These are phyloP conservation scores for Globisporangium orthogonon DNA, from an alignment of 352 stramenopile species.

Conservation along the genomic window DNA sequence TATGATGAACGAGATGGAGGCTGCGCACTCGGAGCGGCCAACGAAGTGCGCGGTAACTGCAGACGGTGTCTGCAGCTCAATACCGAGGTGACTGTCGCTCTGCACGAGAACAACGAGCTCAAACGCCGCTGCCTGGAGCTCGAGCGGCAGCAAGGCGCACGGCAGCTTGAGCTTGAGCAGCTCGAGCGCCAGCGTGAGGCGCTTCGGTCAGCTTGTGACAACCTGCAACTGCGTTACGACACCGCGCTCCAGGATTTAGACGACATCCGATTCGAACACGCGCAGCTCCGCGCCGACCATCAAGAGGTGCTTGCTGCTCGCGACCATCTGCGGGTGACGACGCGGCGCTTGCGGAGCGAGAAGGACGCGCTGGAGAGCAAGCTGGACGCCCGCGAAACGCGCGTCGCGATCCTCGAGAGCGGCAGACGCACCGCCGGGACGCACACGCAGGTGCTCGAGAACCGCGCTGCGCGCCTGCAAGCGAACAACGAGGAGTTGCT, in stretches of 20 bases:
- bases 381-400: conserved; percentile 7
- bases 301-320: conserved; percentile 3
- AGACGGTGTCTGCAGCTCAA: conserved; percentile 10
- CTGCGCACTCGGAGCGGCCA: too few species aligned
- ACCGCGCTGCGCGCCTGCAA: conserved; percentile 9
- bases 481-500: conserved; percentile 11
- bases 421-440: conserved; percentile 8
- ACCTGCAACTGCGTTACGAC: conserved; percentile 5
- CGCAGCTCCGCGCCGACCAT: conserved; percentile 12
- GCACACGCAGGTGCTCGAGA: conserved; percentile 9
- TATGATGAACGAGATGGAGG: too few species aligned
- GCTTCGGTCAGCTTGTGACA: conserved; percentile 18
- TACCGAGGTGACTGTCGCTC: neutral
- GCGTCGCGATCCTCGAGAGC: conserved; percentile 1
- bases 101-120: conserved; percentile 20
- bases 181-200: conserved; percentile 18
- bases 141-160: conserved; percentile 20
- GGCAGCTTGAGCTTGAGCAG: conserved; percentile 18
- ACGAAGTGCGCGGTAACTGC: conserved; percentile 2
- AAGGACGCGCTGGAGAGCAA: conserved; percentile 9
- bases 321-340: conserved; percentile 6
- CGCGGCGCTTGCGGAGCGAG: conserved; percentile 11
- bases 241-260: conserved; percentile 3
- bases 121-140: conserved; percentile 42
- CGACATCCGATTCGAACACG: conserved; percentile 17